Evolutionary conservation across 345 rosid genomes (phyloP).

Genomic region (Citrus maxima): DNA sequence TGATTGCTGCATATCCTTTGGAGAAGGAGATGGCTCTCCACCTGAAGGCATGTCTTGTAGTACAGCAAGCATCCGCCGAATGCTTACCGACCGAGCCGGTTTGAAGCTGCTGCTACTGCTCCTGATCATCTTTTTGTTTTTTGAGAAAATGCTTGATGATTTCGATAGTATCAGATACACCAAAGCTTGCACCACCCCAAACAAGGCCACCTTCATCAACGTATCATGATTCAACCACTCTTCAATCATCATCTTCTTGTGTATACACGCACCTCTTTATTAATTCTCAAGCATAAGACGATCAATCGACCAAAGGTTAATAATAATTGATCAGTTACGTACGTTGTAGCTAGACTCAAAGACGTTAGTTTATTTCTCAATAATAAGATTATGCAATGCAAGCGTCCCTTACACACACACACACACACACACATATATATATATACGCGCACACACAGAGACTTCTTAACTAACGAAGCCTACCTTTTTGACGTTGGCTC

Average conservation of each 20-base stretch:
- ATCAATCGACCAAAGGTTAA: no score
- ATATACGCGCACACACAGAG: not conserved
- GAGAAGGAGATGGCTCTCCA: conserved; percentile 38
- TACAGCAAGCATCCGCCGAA: conserved; percentile 37
- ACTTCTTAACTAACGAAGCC: not conserved
- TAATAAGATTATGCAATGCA: no score
- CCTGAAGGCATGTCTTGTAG: conserved; percentile 41
- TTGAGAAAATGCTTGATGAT: conserved; percentile 61
- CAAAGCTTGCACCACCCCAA: conserved; percentile 52
- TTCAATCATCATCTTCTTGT: not conserved
- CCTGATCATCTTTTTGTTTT: conserved; percentile 6
- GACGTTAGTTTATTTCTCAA: no score
- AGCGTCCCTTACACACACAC: no score
- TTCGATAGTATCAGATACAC: conserved; percentile 59
- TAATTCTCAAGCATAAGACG: no score
- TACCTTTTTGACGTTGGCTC: conserved; percentile 2
- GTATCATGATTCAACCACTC: not conserved
- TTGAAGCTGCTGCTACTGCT: conserved; percentile 38
- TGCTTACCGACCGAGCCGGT: conserved; percentile 48
- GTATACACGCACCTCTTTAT: no score
- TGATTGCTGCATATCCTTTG: not conserved
- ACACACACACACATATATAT: rapidly evolving
- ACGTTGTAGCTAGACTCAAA: no score
- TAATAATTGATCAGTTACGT: no score
- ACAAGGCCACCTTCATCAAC: conserved; percentile 42